These are phyloP conservation scores for Hypoxylon intermedium DNA, from an alignment of 495 filamentous ascomycete genomes.

Conservation along the genomic window DNA sequence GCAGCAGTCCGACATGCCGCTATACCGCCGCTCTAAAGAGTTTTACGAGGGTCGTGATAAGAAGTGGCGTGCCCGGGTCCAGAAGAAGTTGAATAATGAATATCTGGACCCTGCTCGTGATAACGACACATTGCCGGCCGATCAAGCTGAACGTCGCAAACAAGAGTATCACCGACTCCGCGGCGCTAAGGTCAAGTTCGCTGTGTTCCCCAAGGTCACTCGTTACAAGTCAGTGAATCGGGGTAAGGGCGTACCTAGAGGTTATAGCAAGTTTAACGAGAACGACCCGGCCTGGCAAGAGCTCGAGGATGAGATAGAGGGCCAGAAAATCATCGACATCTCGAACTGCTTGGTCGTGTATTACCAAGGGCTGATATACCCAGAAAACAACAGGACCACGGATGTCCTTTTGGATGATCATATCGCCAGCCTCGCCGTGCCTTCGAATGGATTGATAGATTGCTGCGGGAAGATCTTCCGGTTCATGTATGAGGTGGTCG, in stretches of 20 bases:
- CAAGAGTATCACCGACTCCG: constrained; percentile 39
- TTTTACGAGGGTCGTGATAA: constrained; percentile 26
- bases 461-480: no score
- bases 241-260: constrained; percentile 8
- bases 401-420: constrained; percentile 26
- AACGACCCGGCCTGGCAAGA: background rate
- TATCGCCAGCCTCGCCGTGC: background rate
- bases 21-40: constrained; percentile 44
- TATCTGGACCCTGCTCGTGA: background rate
- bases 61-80: constrained; percentile 3
- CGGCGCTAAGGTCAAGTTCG: constrained; percentile 50
- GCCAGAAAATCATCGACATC: constrained; percentile 40
- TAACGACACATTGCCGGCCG: constrained; percentile 3
- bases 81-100: background rate
- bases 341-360: constrained; percentile 44
- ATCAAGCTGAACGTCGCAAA: constrained; percentile 2
- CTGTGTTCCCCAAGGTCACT: constrained; percentile 48
- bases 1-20: constrained; percentile 39
- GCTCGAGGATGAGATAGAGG: constrained; percentile 14
- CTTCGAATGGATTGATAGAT: background rate
- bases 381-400: background rate
- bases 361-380: constrained; percentile 44
- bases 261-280: background rate
- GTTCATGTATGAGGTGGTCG: no score
- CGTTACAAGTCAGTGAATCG: constrained; percentile 41